Evolutionary conservation across 805 yeast species (phyloP).

Genomic region (Lachancea lanzarotensis): DNA sequence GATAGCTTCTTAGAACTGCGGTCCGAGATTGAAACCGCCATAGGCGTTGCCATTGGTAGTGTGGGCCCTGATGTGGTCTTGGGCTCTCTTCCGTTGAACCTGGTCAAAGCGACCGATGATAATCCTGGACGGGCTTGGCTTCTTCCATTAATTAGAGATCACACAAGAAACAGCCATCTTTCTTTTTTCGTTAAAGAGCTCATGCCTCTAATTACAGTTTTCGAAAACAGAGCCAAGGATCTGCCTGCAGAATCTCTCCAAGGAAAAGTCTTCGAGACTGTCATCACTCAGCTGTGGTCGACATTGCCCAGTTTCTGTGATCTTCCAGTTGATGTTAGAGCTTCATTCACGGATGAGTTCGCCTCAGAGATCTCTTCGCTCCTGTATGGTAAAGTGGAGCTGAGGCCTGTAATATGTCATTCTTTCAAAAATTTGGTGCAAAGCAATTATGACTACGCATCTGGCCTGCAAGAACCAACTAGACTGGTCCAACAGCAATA

Average conservation of each 20-base stretch:
- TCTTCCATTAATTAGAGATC: constrained; percentile 83
- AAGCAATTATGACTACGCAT: constrained; percentile 51
- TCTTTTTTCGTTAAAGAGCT: constrained; percentile 56
- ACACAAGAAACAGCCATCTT: constrained; percentile 65
- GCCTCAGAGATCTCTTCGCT: constrained; percentile 70
- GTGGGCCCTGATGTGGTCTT: constrained; percentile 86
- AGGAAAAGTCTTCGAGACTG: constrained; percentile 72
- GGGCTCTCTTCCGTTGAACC: constrained; percentile 68
- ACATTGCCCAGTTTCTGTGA: constrained; percentile 84
- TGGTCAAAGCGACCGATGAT: constrained; percentile 45
- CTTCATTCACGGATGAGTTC: constrained; percentile 64
- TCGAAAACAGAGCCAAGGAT: constrained; percentile 41
- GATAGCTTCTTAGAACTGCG: constrained; percentile 50
- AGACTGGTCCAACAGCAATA: constrained; percentile 54
- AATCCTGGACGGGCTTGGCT: constrained; percentile 93
- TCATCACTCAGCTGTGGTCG: constrained; percentile 89
- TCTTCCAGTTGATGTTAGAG: constrained; percentile 66
- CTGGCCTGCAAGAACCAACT: constrained; percentile 43
- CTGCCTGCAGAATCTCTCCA: constrained; percentile 56
- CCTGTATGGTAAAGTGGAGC: constrained; percentile 65
- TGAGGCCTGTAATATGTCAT: constrained; percentile 79
- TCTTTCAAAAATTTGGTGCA: constrained; percentile 73
- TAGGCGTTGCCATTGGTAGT: constrained; percentile 69
- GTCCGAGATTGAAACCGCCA: constrained; percentile 70
- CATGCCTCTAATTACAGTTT: constrained; percentile 56